These are phyloP conservation scores for Yamadazyma songkhlaensis DNA, from an alignment of 1,139 yeast genomes.

Conservation along the genomic window DNA sequence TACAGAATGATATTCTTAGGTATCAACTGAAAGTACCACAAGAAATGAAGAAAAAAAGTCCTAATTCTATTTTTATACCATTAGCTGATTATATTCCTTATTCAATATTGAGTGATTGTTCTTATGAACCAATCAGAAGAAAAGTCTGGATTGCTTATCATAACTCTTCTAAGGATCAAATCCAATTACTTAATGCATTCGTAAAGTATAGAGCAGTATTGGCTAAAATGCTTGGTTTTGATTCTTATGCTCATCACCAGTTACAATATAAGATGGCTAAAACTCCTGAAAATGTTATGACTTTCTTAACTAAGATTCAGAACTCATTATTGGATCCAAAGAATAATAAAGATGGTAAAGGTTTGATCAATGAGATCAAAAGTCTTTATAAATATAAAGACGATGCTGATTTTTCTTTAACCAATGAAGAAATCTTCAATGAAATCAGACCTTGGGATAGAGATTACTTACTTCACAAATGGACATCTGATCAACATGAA, in stretches of 20 bases:
- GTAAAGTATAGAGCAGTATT: constrained; percentile 66
- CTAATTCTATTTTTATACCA: constrained; percentile 44
- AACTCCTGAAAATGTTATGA: constrained; percentile 68
- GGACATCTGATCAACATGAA: constrained; percentile 9
- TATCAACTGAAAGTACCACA: constrained; percentile 23
- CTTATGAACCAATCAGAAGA: constrained; percentile 56
- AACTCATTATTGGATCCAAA: constrained; percentile 17
- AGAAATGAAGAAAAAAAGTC: constrained; percentile 7
- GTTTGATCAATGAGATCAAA: constrained; percentile 60
- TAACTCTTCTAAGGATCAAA: constrained; percentile 55
- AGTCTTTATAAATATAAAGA: constrained; percentile 38
- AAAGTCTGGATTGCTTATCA: constrained; percentile 76
- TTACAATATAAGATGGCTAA: constrained; percentile 90
- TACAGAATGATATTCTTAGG: constrained; percentile 26
- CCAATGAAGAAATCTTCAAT: constrained; percentile 41
- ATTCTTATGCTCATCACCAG: constrained; percentile 76
- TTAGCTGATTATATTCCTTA: constrained; percentile 68
- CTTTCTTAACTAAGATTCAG: constrained; percentile 64
- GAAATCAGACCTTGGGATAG: constrained; percentile 88
- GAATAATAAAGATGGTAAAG: constrained; percentile 32
- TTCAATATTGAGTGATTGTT: constrained; percentile 58
- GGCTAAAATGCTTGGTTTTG: constrained; percentile 71
- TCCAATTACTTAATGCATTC: constrained; percentile 55
- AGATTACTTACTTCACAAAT: constrained; percentile 51
- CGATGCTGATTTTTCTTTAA: constrained; percentile 13